These are phyloP conservation scores for Cymbidium sinense DNA, from an alignment of 106 monocot species.

Conservation along the genomic window DNA sequence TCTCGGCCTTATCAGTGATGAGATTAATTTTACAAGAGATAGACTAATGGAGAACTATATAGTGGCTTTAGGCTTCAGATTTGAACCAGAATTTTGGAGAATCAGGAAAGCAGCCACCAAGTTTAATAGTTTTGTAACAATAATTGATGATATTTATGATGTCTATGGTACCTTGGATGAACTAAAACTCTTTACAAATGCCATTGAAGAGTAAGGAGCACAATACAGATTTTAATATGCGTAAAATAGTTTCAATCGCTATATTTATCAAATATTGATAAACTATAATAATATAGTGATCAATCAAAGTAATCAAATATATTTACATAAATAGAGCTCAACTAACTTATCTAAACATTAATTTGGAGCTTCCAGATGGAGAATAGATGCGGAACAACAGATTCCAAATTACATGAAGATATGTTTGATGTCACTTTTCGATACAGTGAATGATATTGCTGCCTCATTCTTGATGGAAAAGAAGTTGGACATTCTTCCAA, in stretches of 20 bases:
- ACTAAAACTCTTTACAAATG: conserved; percentile 42
- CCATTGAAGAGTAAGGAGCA: conserved; percentile 30
- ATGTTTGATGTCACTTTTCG: conserved; percentile 17
- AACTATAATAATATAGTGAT: no score
- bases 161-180: conserved; percentile 52
- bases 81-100: conserved; percentile 9
- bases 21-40: conserved; percentile 38
- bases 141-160: conserved; percentile 59
- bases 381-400: background rate
- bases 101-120: conserved; percentile 16
- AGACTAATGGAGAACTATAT: conserved; percentile 39
- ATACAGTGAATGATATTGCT: conserved; percentile 16
- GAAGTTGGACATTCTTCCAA: conserved; percentile 2
- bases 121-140: conserved; percentile 15
- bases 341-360: no score
- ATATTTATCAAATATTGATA: no score
- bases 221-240: background rate
- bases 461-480: background rate
- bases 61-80: conserved; percentile 13
- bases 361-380: conserved; percentile 10
- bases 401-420: conserved; percentile 33
- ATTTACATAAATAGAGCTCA: no score
- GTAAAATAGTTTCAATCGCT: no score
- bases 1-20: conserved; percentile 11
- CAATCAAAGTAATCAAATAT: no score